phyloP scores from a whole-genome alignment of 2,329 filamentous ascomycete genomes.

The Pestalotiopsis sp. region DNA sequence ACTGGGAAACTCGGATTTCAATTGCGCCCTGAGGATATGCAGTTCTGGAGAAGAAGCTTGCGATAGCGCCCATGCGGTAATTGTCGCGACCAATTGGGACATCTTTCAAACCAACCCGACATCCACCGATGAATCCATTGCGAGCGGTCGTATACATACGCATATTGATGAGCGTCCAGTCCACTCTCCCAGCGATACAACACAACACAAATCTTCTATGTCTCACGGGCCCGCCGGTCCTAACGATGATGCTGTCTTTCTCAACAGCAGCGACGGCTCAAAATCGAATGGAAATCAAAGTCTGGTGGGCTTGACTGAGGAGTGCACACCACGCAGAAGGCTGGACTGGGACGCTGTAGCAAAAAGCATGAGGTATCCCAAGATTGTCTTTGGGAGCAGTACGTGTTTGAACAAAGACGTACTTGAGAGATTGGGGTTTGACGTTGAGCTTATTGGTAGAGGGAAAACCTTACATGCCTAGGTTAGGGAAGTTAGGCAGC shows the following conservation, averaged over 20 bases:
- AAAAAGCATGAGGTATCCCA: not conserved
- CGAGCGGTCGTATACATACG: not conserved
- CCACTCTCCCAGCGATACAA: not conserved
- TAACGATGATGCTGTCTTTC: no score
- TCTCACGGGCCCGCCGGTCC: no score
- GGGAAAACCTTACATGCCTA: not conserved
- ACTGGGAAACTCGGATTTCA: not conserved
- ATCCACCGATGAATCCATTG: not conserved
- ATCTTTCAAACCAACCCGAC: not conserved
- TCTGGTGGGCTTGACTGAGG: not conserved
- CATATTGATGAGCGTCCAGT: not conserved
- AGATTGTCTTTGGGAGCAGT: not conserved
- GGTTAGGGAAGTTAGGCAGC: no score
- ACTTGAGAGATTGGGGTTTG: not conserved
- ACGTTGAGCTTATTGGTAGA: not conserved
- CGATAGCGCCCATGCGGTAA: not conserved
- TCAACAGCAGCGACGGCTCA: not conserved
- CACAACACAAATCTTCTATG: not conserved
- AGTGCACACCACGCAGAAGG: not conserved
- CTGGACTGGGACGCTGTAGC: not conserved
- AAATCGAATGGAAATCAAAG: not conserved
- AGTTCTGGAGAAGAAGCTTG: constrained; percentile 1
- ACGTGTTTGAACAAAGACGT: not conserved
- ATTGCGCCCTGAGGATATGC: not conserved
- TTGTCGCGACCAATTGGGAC: constrained; percentile 4